Conservation (phyloP, 176 grass and related monocot genomes). For the Secale cereale region DNA sequence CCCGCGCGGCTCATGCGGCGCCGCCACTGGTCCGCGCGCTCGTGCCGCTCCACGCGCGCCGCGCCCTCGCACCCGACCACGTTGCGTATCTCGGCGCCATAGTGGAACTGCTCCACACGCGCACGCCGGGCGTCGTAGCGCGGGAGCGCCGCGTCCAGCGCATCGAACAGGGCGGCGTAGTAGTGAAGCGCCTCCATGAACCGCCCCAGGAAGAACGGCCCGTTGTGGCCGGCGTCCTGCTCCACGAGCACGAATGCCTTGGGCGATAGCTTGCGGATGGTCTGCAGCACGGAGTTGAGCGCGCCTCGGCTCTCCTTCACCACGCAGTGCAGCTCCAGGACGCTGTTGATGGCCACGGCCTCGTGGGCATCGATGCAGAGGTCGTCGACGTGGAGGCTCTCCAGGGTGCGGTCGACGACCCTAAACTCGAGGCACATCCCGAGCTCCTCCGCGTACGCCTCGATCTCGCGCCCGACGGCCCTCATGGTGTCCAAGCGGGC, state of each 20-base stretch:
- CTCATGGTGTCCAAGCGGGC: conserved; percentile 31
- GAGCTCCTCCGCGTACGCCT: conserved; percentile 24
- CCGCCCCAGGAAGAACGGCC: conserved; percentile 63
- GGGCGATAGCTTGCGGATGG: conserved; percentile 42
- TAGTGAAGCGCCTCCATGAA: conserved; percentile 88
- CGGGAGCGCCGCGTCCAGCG: conserved; percentile 58
- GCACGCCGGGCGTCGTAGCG: conserved; percentile 55
- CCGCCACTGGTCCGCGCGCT: conserved; percentile 77
- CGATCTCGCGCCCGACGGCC: conserved; percentile 36
- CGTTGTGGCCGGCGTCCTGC: conserved; percentile 75
- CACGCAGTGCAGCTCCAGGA: conserved; percentile 65
- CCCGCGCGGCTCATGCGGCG: conserved; percentile 69
- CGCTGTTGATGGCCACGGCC: conserved; percentile 52
- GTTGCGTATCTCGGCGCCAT: conserved; percentile 68
- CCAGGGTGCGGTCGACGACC: conserved; percentile 38
- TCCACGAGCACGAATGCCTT: conserved; percentile 61
- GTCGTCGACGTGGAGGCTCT: conserved; percentile 46
- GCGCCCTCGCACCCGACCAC: conserved; percentile 78
- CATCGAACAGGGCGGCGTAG: conserved; percentile 72
- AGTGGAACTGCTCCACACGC: conserved; percentile 71
- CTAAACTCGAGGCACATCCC: conserved; percentile 50
- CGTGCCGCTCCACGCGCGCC: conserved; percentile 74
- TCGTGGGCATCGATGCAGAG: conserved; percentile 33
- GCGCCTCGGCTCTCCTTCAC: conserved; percentile 78
- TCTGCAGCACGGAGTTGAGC: conserved; percentile 64